Conservation (phyloP, 352 stramenopile species). For the Plasmopara muralis region DNA sequence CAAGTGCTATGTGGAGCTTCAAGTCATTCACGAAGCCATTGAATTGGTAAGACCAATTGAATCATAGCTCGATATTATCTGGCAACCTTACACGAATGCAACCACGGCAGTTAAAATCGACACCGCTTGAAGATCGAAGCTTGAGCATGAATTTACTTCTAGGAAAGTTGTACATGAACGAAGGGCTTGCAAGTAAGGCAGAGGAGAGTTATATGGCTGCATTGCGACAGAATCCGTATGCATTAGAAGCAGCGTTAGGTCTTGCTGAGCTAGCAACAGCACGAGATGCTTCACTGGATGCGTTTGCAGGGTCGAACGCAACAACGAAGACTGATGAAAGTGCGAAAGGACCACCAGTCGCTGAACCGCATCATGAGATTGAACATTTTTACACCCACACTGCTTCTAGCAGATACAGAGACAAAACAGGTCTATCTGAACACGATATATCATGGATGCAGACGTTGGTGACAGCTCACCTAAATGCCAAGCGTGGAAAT, state of each 20-base stretch:
- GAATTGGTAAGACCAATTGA: constrained; percentile 36
- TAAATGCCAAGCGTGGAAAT: constrained; percentile 37
- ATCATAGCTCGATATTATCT: background rate
- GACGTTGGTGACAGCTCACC: constrained; percentile 45
- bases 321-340: constrained; percentile 10
- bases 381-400: constrained; percentile 40
- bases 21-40: constrained; percentile 49
- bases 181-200: constrained; percentile 56
- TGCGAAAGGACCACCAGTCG: background rate
- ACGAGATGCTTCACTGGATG: constrained; percentile 31
- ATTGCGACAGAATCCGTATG: constrained; percentile 65
- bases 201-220: constrained; percentile 52
- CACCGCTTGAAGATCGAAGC: constrained; percentile 29
- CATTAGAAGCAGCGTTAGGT: constrained; percentile 68
- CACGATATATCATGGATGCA: constrained; percentile 52
- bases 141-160: constrained; percentile 63
- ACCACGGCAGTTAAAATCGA: constrained; percentile 40
- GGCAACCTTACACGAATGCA: background rate
- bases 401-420: constrained; percentile 3
- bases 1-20: constrained; percentile 58
- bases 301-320: constrained; percentile 18
- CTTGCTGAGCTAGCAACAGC: constrained; percentile 47
- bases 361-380: constrained; percentile 35
- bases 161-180: constrained; percentile 50
- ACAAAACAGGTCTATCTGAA: constrained; percentile 5